phyloP scores from a whole-genome alignment of 352 stramenopile species.

The Chrysophaeum taylorii region DNA sequence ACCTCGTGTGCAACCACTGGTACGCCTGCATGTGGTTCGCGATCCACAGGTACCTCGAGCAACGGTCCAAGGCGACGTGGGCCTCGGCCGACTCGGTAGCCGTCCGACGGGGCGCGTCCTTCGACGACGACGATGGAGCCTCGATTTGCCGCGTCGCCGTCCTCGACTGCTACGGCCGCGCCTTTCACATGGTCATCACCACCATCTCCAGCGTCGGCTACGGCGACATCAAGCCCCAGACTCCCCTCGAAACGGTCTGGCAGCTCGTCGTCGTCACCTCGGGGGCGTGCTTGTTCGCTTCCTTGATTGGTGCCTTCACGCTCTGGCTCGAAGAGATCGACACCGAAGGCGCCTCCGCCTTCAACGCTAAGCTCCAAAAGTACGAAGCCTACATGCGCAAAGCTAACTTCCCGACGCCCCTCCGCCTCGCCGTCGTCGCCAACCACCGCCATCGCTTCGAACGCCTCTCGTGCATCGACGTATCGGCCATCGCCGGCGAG shows the following conservation, averaged over 20 bases:
- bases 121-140: constrained; percentile 16
- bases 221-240: constrained; percentile 42
- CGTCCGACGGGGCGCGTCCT: not conserved
- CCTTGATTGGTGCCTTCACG: constrained; percentile 44
- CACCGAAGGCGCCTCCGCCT: constrained; percentile 37
- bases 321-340: constrained; percentile 40
- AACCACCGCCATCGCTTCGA: constrained; percentile 46
- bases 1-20: constrained; percentile 42
- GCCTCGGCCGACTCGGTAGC: not conserved
- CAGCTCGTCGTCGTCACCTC: constrained; percentile 41
- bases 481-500: constrained; percentile 33
- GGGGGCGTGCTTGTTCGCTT: constrained; percentile 45
- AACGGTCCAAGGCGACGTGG: not conserved
- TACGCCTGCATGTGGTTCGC: constrained; percentile 45
- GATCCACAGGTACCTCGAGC: constrained; percentile 2
- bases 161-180: constrained; percentile 37
- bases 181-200: constrained; percentile 42
- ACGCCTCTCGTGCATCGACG: constrained; percentile 35
- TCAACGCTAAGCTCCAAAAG: constrained; percentile 44
- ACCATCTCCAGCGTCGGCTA: constrained; percentile 44
- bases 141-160: constrained; percentile 22
- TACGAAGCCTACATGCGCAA: constrained; percentile 48
- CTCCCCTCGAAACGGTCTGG: constrained; percentile 40
- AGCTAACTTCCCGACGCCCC: constrained; percentile 36
- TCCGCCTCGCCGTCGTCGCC: constrained; percentile 40